Evolutionary conservation across 805 yeast genomes (phyloP).

Genomic region (Jamesozyma rosinii): DNA sequence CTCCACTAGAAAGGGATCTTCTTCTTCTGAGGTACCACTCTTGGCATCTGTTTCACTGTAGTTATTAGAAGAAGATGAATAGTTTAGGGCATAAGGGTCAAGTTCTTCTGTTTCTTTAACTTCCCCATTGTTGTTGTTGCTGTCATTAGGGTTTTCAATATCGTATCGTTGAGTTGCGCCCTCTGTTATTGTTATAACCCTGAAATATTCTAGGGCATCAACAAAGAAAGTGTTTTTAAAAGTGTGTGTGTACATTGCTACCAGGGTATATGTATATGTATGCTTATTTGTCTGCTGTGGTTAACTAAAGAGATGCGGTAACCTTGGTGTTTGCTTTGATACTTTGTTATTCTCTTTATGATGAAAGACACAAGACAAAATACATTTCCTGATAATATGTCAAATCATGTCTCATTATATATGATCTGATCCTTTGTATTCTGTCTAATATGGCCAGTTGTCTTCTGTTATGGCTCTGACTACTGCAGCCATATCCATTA

Average conservation of each 20-base stretch:
- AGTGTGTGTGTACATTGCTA: not conserved
- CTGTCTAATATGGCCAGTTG: too few relatives aligned
- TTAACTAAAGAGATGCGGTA: too few relatives aligned
- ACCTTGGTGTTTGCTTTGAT: too few relatives aligned
- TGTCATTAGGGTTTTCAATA: not conserved
- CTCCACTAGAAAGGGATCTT: conserved; percentile 23
- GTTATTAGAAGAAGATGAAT: not conserved
- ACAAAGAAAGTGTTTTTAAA: conserved; percentile 16
- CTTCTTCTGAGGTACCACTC: not conserved
- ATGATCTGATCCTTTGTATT: too few relatives aligned
- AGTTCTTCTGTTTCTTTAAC: not conserved
- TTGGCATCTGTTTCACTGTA: not conserved
- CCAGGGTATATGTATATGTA: not conserved
- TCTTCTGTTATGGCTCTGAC: too few relatives aligned
- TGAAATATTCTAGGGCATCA: conserved; percentile 15
- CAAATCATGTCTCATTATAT: too few relatives aligned
- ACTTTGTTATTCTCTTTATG: too few relatives aligned
- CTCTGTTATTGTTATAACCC: conserved; percentile 8
- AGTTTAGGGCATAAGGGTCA: not conserved
- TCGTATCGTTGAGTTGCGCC: not conserved
- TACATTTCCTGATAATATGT: too few relatives aligned
- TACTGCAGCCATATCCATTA: too few relatives aligned
- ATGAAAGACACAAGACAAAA: too few relatives aligned
- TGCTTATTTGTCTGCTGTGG: not conserved
- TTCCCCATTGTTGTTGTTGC: not conserved